Conservation (phyloP, 768 basidiomycete genomes). For the Russula sp. region DNA sequence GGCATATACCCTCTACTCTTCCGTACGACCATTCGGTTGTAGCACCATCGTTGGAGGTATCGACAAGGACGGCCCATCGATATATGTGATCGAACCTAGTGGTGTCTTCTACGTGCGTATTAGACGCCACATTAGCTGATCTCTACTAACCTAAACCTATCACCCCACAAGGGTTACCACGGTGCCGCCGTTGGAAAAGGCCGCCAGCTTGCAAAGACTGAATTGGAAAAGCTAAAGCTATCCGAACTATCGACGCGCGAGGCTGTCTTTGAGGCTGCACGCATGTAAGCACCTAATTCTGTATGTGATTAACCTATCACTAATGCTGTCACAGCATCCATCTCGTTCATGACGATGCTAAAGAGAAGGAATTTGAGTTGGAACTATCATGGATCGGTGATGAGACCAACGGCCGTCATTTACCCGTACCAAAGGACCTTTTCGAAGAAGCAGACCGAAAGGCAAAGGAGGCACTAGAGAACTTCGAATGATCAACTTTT, state of each 20-base stretch:
- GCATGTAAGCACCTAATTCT: slow-evolving; percentile 66
- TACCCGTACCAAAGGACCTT: slow-evolving; percentile 81
- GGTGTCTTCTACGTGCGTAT: slow-evolving; percentile 80
- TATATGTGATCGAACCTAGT: slow-evolving; percentile 93
- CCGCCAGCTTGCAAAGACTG: slow-evolving; percentile 96
- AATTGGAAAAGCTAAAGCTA: slow-evolving; percentile 92
- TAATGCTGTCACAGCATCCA: slow-evolving; percentile 66
- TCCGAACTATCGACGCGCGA: slow-evolving; percentile 75
- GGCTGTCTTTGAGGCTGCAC: slow-evolving; percentile 88
- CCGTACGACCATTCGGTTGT: slow-evolving; percentile 95
- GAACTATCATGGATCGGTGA: slow-evolving; percentile 96
- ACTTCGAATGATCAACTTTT: slow-evolving; percentile 45
- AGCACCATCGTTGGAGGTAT: slow-evolving; percentile 88
- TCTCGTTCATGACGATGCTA: slow-evolving; percentile 94
- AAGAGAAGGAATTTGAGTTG: slow-evolving; percentile 97
- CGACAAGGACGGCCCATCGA: slow-evolving; percentile 80
- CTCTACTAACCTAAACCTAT: slow-evolving; percentile 13
- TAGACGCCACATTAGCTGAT: background rate
- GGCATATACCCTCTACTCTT: slow-evolving; percentile 95
- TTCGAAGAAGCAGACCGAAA: slow-evolving; percentile 80
- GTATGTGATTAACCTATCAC: slow-evolving; percentile 16
- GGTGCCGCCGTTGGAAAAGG: slow-evolving; percentile 98
- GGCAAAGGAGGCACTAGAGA: slow-evolving; percentile 83
- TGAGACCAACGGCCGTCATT: slow-evolving; percentile 77
- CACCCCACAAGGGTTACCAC: slow-evolving; percentile 71